These are phyloP conservation scores for Apiospora rasikravindrae DNA, from an alignment of 2,329 filamentous ascomycete species.

Conservation along the genomic window DNA sequence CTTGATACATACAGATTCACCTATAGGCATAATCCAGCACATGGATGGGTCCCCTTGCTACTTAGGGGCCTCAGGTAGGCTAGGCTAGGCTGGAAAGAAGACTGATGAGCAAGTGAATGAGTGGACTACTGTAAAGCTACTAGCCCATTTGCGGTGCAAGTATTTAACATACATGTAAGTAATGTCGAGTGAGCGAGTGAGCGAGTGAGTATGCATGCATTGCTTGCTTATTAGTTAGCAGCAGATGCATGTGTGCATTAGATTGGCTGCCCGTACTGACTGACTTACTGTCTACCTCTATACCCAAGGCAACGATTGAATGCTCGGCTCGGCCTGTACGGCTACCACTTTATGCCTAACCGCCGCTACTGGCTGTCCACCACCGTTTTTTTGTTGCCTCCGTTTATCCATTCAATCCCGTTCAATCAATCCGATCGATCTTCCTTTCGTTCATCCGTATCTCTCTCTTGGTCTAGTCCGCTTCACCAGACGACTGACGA, in stretches of 20 bases:
- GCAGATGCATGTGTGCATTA: not conserved
- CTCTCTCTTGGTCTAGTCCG: not conserved
- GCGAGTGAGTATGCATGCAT: not conserved
- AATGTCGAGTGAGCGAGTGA: not conserved
- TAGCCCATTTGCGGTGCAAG: not conserved
- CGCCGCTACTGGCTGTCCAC: constrained; percentile 6
- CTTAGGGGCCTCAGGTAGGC: not conserved
- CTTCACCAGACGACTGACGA: not conserved
- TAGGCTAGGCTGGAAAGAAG: not conserved
- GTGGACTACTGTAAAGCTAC: not conserved
- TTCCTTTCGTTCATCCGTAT: constrained; percentile 12
- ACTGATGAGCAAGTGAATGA: not conserved
- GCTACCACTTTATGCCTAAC: constrained; percentile 11
- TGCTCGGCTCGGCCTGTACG: constrained; percentile 3
- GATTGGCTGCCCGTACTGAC: not conserved
- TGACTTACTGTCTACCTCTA: not conserved
- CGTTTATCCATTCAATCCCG: constrained; percentile 5
- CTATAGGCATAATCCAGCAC: not conserved
- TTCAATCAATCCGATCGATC: not conserved
- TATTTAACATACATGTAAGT: too few species aligned
- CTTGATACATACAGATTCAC: not conserved
- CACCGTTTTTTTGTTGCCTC: constrained; percentile 5
- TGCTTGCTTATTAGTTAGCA: not conserved
- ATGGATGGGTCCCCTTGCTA: not conserved
- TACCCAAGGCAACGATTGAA: not conserved